Evolutionary conservation across 1,139 yeast species (phyloP), one percentile per base, ranked within the genome.

Genomic region (Hanseniaspora gamundiae): DNA sequence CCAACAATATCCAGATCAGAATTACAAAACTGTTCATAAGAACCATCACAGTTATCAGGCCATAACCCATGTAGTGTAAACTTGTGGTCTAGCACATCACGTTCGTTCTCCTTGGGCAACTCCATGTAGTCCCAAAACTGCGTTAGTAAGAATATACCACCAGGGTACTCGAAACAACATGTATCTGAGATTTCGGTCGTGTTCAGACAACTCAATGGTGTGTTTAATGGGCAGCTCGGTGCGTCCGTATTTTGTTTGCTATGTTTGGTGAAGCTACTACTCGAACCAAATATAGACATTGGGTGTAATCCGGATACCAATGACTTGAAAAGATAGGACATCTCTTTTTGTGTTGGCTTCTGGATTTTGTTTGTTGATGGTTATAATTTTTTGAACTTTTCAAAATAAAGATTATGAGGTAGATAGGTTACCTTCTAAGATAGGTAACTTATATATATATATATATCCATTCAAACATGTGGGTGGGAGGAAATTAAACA

Each of bases 61-160:
- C 94, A 84, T 42, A 83, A 63, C 0, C 94, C 94, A 59, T 84
- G 94, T 30, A 85, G 65, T 0, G 97, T 91, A 64, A 86, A 91
- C 2, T 93, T 78, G n/a, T 50, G 49, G 9, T 53, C 55, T 3
- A 59, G 39, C 35, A 53, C 57, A 8, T 49, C 50, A 13, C 49
- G 47, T 43, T 51, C 52, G 38, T 55, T 45, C 6, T 45, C 50
- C 3, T 46, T 35, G 27, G 46, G 50, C 4, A 60, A 54, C 0
- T 96, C 96, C 48, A 68, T 67, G 57, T 83, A 85, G 61, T 87
- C 95, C 97, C 97, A 91, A 62, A 88, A 87, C 60, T 91, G 97
- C 0, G 97, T 85, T 55, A 80, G 84, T 41, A 88, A 63, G 36
- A 88, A 68, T 14, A 87, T 71, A 1, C 97, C 96, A 29, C 93